Base-by-base conservation (phyloP, 768 basidiomycete genomes). In the Phylloporus sp. region DNA sequence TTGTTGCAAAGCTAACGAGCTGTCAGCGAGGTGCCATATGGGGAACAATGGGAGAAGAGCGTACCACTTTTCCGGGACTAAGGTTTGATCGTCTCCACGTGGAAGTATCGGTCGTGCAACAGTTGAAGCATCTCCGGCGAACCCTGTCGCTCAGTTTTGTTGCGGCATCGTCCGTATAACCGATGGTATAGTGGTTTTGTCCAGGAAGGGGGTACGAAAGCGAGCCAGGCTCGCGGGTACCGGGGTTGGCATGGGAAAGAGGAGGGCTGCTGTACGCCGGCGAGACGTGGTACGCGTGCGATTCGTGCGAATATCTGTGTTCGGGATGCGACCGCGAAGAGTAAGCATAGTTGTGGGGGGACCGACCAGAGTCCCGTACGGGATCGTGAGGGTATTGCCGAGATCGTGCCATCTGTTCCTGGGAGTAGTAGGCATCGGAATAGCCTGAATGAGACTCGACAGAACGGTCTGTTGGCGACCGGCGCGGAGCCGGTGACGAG, bases 101-200 rank as follows among this genome's bases (percentile, higher is more conserved):
- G 40, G 82, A 83, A 26, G 88, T 89, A 53, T 90, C 87, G 13
- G 87, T 88, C 21, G 86, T 89, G 62, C 83, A 82, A 65, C 87
- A 90, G 62, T 90, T 90, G 76, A 84, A 89, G 65, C 87, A 90
- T 38, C 86, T 71, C 29, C 87, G 68, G 22, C 87, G 75, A 39
- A 90, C 82, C 32, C 85, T 75, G 60, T 88, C 84, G 59, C 79
- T 83, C 46, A 89, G 72, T 67, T 90, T 90, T 1, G 86, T 88
- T 1, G 85, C 77, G 0, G 87, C 87, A 54, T 90, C 87, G 63
- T 87, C 84, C 1, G 87, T 89, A 66, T 82, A 70, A 24, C 73
- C 66, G 47, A 76, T 67, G 36, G 68, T 50, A 40, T 66, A 68
- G 23, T 66, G 63, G 31, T 55, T 64, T 47, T 72, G 71, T 3